Base-by-base conservation (phyloP, 345 rosid species). In the Rubroshorea leprosula region DNA sequence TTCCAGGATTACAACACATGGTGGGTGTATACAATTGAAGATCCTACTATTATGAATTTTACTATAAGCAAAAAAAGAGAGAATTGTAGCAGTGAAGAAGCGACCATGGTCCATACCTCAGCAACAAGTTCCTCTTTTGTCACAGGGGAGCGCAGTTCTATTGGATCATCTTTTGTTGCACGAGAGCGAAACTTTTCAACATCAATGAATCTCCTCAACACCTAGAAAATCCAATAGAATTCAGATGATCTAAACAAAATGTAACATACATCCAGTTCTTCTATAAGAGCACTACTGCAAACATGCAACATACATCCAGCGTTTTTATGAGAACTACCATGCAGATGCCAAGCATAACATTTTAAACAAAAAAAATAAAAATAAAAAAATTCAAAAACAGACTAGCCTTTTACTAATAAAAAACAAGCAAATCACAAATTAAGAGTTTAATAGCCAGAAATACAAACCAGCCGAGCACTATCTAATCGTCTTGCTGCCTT, bases 401-500 rank as follows among this genome's bases (percentile, higher is more conserved):
- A 44, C 17, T 13, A 44, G 5, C 47, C n/a, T 44, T 15, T 10
- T 10, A n/a, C 47, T 2, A n/a, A 14, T 7, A 39, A 50, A 52
- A 23, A 43, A 15, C 9, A 18, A 10, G 29, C 11, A 38, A 3
- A 24, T 39, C 23, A 20, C 3, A 52, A 51, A 20, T 21, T 22
- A 23, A 52, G 56, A 31, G 23, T 21, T 55, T 64, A 27, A 55
- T 51, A 58, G 62, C 61, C 16, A 71, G 57, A 35, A 10, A 14
- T n/a, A 79, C 82, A 60, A 55, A 93, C 99, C 89, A 93, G 76
- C 29, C 25, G 74, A 44, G 88, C 69, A 72, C 72, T 80, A 11
- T 68, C 78, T 6, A 93, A 58, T 49, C 90, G 90, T 60, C 76
- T 87, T 15, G 97, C 96, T 7, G 99, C 96, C 61, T 71, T 74